Evolutionary conservation across 441 rosid species (phyloP).

Genomic region (Breynia disticha): DNA sequence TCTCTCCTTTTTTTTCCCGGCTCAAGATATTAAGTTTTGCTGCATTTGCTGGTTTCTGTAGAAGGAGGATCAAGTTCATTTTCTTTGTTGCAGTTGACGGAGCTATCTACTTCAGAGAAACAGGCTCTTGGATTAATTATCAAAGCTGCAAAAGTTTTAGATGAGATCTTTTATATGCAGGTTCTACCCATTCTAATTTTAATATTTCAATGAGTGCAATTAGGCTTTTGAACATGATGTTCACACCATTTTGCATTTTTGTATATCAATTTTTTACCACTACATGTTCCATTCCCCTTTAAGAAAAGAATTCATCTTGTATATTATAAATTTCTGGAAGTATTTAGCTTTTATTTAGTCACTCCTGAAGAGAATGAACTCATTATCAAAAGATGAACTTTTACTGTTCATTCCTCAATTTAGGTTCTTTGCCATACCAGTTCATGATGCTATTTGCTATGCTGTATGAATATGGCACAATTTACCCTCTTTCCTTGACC

Average conservation of each 20-base stretch:
- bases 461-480: background rate
- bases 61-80: background rate
- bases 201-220: constrained; percentile 2
- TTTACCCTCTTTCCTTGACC: background rate
- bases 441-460: background rate
- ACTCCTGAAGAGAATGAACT: background rate
- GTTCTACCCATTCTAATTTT: constrained; percentile 24
- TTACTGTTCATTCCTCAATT: background rate
- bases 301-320: background rate
- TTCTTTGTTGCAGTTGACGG: constrained; percentile 54
- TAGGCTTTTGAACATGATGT: background rate
- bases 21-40: background rate
- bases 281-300: background rate
- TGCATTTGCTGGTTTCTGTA: background rate
- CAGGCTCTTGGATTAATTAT: constrained; percentile 54
- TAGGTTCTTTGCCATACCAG: background rate
- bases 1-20: too few relatives aligned
- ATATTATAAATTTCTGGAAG: background rate
- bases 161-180: constrained; percentile 80
- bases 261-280: background rate
- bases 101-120: constrained; percentile 56
- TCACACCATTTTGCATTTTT: background rate
- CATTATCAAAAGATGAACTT: background rate
- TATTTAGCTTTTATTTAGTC: background rate
- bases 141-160: constrained; percentile 74